Evolutionary conservation across 2,329 filamentous ascomycete genomes (phyloP).

Genomic region (Trichophyton schoenleinii): DNA sequence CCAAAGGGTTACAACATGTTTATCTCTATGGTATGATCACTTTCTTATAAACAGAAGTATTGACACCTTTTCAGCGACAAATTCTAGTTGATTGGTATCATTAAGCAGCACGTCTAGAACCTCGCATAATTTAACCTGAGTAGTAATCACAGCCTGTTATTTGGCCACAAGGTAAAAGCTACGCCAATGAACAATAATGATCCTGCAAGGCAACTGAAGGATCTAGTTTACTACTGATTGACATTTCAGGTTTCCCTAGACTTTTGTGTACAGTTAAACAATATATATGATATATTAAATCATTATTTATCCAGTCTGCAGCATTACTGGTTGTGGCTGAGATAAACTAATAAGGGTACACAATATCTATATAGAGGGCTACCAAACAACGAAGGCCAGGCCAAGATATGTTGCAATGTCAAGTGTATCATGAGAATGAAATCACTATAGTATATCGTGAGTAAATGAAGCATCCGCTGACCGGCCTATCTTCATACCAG

Average conservation of each 20-base stretch:
- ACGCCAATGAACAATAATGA: no score
- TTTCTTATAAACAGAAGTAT: no score
- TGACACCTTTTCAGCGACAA: no score
- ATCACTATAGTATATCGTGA: not conserved
- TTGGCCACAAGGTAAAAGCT: no score
- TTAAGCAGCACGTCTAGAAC: no score
- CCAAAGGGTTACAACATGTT: not conserved
- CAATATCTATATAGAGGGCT: not conserved
- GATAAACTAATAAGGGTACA: not conserved
- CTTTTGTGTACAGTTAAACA: no score
- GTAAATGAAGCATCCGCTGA: constrained; percentile 1
- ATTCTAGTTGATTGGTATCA: no score
- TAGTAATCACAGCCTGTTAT: no score
- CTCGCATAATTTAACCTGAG: no score
- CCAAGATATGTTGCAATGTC: not conserved
- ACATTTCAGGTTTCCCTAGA: no score
- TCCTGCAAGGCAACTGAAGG: no score
- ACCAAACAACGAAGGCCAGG: not conserved
- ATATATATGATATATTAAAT: not conserved
- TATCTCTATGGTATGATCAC: not conserved
- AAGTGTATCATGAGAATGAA: not conserved
- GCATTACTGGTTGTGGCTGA: not conserved
- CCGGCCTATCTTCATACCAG: constrained; percentile 14
- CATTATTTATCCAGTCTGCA: not conserved
- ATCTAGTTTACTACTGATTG: no score